A percentile compares a stretch with the other conserved stretches of the same genome.
phyloP scores from a whole-genome alignment of 2,329 filamentous ascomycete genomes.

The Monosporascus cannonballus region DNA sequence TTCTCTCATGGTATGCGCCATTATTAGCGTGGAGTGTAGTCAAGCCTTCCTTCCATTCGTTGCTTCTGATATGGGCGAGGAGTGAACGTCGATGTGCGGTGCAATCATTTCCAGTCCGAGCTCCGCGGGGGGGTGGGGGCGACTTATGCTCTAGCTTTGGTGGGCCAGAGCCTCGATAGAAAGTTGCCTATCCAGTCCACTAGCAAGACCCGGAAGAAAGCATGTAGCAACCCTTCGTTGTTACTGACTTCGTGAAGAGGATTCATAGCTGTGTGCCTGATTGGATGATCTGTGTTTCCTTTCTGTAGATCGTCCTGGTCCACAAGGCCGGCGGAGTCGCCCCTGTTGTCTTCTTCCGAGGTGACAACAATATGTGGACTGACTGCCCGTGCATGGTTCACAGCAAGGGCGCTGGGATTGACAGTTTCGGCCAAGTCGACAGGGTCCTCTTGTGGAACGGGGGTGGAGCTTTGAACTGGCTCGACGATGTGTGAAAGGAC shows the following conservation, averaged over 20 bases:
- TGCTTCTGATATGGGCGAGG: too few species aligned
- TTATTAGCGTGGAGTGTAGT: too few species aligned
- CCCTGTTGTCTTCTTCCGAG: neutral
- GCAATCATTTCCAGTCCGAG: neutral
- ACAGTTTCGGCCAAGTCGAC: neutral
- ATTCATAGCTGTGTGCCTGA: conserved; percentile 7
- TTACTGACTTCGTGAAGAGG: conserved; percentile 2
- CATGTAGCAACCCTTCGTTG: conserved; percentile 23
- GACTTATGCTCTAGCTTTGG: conserved; percentile 26
- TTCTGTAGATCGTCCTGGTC: conserved; percentile 9
- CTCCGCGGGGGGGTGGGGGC: neutral
- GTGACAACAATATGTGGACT: conserved; percentile 1
- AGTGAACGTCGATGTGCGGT: neutral
- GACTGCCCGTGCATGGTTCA: conserved; percentile 1
- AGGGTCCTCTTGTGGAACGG: neutral
- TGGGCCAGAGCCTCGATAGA: conserved; percentile 24
- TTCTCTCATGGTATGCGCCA: too few species aligned
- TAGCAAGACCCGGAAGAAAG: conserved; percentile 29
- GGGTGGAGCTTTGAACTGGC: neutral
- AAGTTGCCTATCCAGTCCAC: conserved; percentile 34
- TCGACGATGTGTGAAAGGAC: neutral
- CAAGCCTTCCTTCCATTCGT: too few species aligned
- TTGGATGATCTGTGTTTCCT: conserved; percentile 8
- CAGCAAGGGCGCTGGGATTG: neutral
- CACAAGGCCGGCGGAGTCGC: neutral